phyloP scores from a whole-genome alignment of 2,329 filamentous ascomycete species.

The Sclerotiophoma versabilis region DNA sequence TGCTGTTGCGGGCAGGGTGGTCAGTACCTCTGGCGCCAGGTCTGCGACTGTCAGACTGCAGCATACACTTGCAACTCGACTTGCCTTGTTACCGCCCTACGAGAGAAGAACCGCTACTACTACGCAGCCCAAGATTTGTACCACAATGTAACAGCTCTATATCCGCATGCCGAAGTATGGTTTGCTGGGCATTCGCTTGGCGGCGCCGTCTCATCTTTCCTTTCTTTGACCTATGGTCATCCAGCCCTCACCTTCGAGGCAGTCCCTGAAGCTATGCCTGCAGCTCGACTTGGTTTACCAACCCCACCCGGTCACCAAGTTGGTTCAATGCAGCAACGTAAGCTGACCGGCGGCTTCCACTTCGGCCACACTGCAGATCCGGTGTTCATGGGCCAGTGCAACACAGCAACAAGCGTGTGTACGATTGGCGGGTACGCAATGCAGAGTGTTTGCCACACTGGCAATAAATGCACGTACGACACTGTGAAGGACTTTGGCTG shows the following conservation, averaged over 20 bases:
- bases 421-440: conserved; percentile 92
- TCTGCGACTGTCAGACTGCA: conserved; percentile 88
- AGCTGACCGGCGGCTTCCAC: conserved; percentile 80
- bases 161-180: conserved; percentile 86
- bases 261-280: conserved; percentile 87
- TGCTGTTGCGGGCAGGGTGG: conserved; percentile 97
- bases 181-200: conserved; percentile 91
- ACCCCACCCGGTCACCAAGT: conserved; percentile 80
- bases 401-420: conserved; percentile 86
- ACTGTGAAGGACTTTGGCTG: conserved; percentile 91
- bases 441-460: conserved; percentile 91
- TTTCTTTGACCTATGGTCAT: conserved; percentile 89
- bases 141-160: conserved; percentile 87
- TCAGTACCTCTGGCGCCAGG: conserved; percentile 86
- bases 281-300: conserved; percentile 82
- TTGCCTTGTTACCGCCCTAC: conserved; percentile 78
- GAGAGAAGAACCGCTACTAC: conserved; percentile 89
- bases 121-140: conserved; percentile 87
- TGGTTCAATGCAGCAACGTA: conserved; percentile 66
- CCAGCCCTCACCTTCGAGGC: conserved; percentile 94
- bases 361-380: conserved; percentile 97
- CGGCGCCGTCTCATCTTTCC: conserved; percentile 84
- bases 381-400: conserved; percentile 92
- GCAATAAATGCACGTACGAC: conserved; percentile 87
- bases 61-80: conserved; percentile 93